phyloP scores from a whole-genome alignment of 768 basidiomycete genomes.

The Ephemerocybe angulata region DNA sequence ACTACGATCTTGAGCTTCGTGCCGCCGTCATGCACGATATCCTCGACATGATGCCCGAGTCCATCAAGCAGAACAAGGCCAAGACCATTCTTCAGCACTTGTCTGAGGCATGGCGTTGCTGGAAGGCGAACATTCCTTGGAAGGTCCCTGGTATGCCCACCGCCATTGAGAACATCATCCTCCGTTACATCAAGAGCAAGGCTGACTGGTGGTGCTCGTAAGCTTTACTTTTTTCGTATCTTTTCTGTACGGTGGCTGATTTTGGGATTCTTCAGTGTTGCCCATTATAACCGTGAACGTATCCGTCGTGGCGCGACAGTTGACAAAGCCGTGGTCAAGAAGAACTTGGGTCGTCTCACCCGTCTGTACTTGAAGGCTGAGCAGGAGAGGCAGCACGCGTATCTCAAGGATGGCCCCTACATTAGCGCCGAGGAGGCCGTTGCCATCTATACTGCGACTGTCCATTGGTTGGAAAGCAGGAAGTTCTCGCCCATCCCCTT shows the following conservation, averaged over 20 bases:
- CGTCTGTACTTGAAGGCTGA: conserved; percentile 98
- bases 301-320: conserved; percentile 96
- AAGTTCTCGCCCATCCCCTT: conserved; percentile 99
- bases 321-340: conserved; percentile 98
- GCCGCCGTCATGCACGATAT: conserved; percentile 99
- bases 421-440: conserved; percentile 99
- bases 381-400: conserved; percentile 97
- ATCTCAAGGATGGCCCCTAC: conserved; percentile 98
- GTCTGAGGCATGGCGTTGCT: conserved; percentile 98
- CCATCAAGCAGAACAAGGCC: conserved; percentile 99
- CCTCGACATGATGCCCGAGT: conserved; percentile 99
- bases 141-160: conserved; percentile 99
- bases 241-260: background rate
- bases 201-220: conserved; percentile 98
- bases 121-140: conserved; percentile 98
- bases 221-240: conserved; percentile 22
- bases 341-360: conserved; percentile 97
- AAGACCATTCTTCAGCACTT: conserved; percentile 98
- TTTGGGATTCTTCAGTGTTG: conserved; percentile 51
- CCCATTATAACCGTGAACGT: conserved; percentile 97
- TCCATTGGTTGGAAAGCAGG: conserved; percentile 97
- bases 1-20: conserved; percentile 94
- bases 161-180: conserved; percentile 97
- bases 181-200: conserved; percentile 99
- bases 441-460: conserved; percentile 96